phyloP scores from a whole-genome alignment of 1,284 basidiomycete genomes.

The Xanthoconium separans region DNA sequence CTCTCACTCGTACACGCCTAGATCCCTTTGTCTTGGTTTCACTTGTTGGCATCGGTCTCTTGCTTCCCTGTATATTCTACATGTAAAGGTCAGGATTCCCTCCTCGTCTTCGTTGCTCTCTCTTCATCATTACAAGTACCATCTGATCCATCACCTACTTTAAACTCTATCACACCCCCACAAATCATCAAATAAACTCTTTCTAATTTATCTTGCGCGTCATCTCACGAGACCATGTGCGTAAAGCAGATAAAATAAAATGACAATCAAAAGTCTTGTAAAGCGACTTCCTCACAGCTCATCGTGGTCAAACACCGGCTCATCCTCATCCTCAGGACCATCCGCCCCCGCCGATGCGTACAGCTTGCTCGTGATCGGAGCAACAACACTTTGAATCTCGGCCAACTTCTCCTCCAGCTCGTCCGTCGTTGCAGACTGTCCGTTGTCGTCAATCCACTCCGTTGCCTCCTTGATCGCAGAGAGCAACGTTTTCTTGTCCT shows the following conservation, averaged over 20 bases:
- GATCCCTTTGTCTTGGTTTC: not conserved
- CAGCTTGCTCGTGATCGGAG: conserved; percentile 79
- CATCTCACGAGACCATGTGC: not conserved
- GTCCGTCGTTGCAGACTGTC: conserved; percentile 75
- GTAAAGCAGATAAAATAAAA: conserved; percentile 11
- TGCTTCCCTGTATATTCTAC: conserved; percentile 9
- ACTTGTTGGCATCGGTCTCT: not conserved
- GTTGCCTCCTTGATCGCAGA: conserved; percentile 82
- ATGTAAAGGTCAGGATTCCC: conserved; percentile 12
- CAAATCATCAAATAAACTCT: conserved; percentile 2
- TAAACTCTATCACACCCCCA: conserved; percentile 4
- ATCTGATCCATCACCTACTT: not conserved
- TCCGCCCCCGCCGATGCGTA: conserved; percentile 49
- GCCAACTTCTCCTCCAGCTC: conserved; percentile 90
- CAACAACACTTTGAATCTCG: conserved; percentile 71
- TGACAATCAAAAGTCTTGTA: conserved; percentile 24
- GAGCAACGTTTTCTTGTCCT: conserved; percentile 89
- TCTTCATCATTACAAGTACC: not conserved
- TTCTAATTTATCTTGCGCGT: conserved; percentile 9
- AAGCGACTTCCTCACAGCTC: conserved; percentile 47
- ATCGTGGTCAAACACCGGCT: conserved; percentile 61
- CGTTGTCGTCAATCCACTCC: conserved; percentile 89
- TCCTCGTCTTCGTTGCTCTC: not conserved
- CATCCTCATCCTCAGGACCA: conserved; percentile 51
- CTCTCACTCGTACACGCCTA: not conserved